Conservation (phyloP, 2,329 filamentous ascomycete genomes). For the Sclerotinia spermophila region DNA sequence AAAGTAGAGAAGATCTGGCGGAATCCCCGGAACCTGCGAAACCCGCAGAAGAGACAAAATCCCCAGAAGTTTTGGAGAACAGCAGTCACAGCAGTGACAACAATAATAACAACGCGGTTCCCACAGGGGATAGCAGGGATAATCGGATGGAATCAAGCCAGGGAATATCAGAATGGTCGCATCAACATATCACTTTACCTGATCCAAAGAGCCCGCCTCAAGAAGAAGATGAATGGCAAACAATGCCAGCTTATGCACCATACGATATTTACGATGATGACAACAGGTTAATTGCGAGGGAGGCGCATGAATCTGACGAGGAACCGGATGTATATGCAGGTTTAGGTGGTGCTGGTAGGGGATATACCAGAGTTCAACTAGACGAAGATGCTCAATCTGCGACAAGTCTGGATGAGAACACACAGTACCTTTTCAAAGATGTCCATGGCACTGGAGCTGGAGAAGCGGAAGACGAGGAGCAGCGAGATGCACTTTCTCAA, state of each 20-base stretch:
- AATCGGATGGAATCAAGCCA: slow-evolving; percentile 11
- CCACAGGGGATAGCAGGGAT: not conserved
- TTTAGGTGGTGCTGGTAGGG: slow-evolving; percentile 85
- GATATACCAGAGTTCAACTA: slow-evolving; percentile 90
- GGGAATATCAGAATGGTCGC: slow-evolving; percentile 76
- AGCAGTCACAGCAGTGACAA: slow-evolving; percentile 4
- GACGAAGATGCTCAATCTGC: slow-evolving; percentile 93
- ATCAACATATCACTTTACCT: slow-evolving; percentile 67
- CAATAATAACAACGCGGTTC: not conserved
- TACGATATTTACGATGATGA: slow-evolving; percentile 97
- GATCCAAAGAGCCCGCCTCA: slow-evolving; percentile 50
- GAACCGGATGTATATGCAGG: slow-evolving; percentile 67
- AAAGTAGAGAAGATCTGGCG: slow-evolving; percentile 14
- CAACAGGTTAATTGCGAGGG: slow-evolving; percentile 78
- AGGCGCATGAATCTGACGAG: slow-evolving; percentile 67
- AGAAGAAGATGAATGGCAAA: slow-evolving; percentile 78
- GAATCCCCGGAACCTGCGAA: slow-evolving; percentile 13
- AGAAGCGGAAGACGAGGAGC: slow-evolving; percentile 68
- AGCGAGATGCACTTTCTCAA: slow-evolving; percentile 80
- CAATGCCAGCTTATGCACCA: slow-evolving; percentile 88
- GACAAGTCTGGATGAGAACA: slow-evolving; percentile 97
- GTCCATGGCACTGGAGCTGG: slow-evolving; percentile 55
- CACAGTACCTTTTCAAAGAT: slow-evolving; percentile 89
- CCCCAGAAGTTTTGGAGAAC: slow-evolving; percentile 1
- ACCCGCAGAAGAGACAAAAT: not conserved